phyloP scores from a whole-genome alignment of 1,284 basidiomycete genomes.

The Pisolithus thermaeus region DNA sequence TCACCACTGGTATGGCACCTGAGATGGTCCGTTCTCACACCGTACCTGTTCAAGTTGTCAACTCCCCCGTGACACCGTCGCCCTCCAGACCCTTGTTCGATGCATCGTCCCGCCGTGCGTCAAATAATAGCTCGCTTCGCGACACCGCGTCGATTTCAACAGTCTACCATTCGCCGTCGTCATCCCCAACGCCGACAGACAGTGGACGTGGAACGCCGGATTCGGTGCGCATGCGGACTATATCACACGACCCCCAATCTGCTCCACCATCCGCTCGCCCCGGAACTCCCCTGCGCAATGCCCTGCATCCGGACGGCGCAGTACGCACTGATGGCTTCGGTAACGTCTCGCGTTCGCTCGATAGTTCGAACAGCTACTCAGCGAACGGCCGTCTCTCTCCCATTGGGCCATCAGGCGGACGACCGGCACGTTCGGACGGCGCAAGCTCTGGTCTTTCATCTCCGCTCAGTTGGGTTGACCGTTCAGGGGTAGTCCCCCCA shows the following conservation, averaged over 20 bases:
- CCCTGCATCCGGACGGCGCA: conserved; percentile 16
- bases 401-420: conserved; percentile 2
- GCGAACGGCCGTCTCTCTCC: conserved; percentile 10
- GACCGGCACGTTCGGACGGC: conserved; percentile 15
- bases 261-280: conserved; percentile 9
- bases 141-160: conserved; percentile 26
- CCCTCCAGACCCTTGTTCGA: conserved; percentile 16
- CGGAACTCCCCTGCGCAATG: conserved; percentile 16
- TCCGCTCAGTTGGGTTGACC: conserved; percentile 17
- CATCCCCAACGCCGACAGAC: conserved; percentile 25
- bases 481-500: conserved; percentile 35
- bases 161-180: conserved; percentile 26
- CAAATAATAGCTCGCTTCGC: conserved; percentile 18
- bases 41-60: conserved; percentile 14
- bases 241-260: conserved; percentile 18
- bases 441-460: conserved; percentile 16
- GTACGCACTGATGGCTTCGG: conserved; percentile 22
- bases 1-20: conserved; percentile 31
- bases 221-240: conserved; percentile 15
- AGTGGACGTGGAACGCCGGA: conserved; percentile 17
- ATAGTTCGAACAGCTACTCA: not conserved
- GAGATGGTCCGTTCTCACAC: conserved; percentile 33
- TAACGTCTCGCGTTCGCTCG: conserved; percentile 7
- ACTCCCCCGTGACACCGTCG: conserved; percentile 16
- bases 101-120: conserved; percentile 10